Percentiles rank a stretch among this genome's conserved stretches.
These are phyloP conservation scores for Gracilaria domingensis DNA, from an alignment of 23 red algal genomes.

Conservation along the genomic window DNA sequence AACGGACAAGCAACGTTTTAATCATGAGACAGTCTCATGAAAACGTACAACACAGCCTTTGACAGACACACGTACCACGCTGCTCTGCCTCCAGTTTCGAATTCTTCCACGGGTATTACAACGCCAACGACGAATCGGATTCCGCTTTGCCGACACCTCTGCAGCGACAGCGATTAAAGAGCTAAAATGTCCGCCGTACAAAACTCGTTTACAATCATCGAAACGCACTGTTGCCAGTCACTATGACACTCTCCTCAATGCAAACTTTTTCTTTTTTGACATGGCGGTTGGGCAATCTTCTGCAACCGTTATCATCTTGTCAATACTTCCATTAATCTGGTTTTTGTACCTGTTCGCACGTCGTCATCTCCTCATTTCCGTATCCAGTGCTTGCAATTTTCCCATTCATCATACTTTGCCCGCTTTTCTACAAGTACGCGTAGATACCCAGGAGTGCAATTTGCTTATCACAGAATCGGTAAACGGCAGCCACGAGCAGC, in stretches of 20 bases:
- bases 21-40: not conserved
- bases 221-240: not conserved
- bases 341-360: not conserved
- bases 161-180: not conserved
- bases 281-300: not conserved
- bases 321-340: not conserved
- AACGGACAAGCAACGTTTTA: not conserved
- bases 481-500: too few relatives aligned
- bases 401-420: not conserved
- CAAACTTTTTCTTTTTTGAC: conserved; percentile 9
- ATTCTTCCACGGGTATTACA: conserved; percentile 6
- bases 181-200: not conserved
- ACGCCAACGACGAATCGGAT: not conserved
- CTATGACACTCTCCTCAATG: not conserved
- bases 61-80: not conserved
- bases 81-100: not conserved
- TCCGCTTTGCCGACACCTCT: not conserved
- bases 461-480: too few relatives aligned
- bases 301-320: not conserved
- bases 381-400: not conserved
- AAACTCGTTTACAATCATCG: not conserved
- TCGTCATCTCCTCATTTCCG: not conserved
- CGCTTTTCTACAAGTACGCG: too few relatives aligned
- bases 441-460: too few relatives aligned
- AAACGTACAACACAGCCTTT: not conserved